Conservation (phyloP, 257 asterid genomes). For the Solanum bulbocastanum region DNA sequence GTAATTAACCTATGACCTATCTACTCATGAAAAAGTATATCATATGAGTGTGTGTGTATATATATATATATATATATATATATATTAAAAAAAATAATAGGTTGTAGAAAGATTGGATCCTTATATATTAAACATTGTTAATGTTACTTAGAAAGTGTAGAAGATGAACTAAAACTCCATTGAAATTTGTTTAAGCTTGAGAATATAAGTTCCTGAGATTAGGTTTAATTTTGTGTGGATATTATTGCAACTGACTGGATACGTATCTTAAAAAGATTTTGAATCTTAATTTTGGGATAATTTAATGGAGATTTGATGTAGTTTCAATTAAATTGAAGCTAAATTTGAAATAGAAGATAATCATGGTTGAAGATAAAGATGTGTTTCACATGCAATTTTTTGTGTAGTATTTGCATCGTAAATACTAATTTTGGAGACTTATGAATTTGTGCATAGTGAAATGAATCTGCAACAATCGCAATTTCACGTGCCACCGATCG, state of each 20-base stretch:
- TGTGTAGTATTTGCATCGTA: background rate
- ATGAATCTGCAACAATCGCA: background rate
- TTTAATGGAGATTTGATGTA: background rate
- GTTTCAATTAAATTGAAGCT: background rate
- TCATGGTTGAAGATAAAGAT: background rate
- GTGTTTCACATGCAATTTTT: background rate
- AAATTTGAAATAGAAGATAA: background rate
- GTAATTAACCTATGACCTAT: background rate
- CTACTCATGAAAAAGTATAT: background rate
- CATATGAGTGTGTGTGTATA: no score
- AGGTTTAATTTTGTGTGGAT: background rate
- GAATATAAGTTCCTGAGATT: background rate
- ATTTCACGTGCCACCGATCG: fast-evolving
- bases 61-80: no score
- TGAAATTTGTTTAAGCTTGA: background rate
- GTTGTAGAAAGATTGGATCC: background rate
- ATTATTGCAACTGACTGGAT: background rate
- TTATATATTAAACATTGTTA: background rate
- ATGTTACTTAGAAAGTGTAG: background rate
- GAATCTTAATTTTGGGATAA: no score
- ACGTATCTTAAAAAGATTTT: no score
- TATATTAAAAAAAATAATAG: no score
- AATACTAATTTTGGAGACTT: no score
- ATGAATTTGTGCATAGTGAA: no score
- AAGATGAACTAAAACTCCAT: background rate